Evolutionary conservation across 1,284 basidiomycete genomes (phyloP).

Genomic region (Mrakiaceae sp.): DNA sequence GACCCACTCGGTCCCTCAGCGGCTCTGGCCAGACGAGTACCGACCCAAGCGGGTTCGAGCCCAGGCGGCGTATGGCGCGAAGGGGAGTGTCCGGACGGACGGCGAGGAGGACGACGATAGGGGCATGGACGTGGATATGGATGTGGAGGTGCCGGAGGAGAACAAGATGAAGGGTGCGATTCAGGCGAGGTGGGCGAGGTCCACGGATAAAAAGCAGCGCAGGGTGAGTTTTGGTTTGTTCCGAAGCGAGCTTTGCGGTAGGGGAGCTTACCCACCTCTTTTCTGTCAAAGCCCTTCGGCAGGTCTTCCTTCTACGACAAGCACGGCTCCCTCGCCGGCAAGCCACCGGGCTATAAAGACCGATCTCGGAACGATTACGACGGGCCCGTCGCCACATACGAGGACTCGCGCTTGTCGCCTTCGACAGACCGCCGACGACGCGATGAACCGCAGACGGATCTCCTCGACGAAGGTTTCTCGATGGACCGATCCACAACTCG

Average conservation of each 20-base stretch:
- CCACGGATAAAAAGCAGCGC: background rate
- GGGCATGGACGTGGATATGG: background rate
- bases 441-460: background rate
- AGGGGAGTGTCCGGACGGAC: background rate
- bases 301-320: conserved; percentile 4
- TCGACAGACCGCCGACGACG: background rate
- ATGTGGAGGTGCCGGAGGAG: background rate
- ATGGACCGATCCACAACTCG: too few relatives aligned
- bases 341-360: background rate
- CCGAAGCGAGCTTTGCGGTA: too few relatives aligned
- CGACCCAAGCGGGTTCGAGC: too few relatives aligned
- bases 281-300: background rate
- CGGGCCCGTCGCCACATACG: background rate
- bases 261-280: background rate
- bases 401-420: background rate
- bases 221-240: background rate
- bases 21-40: conserved; percentile 9
- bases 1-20: background rate
- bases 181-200: background rate
- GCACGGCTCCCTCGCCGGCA: background rate
- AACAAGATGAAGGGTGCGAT: conserved; percentile 1
- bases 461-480: too few relatives aligned
- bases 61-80: background rate
- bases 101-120: conserved; percentile 1
- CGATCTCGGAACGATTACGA: background rate